These are phyloP conservation scores for Articulospora tetracladia DNA, from an alignment of 495 filamentous ascomycete genomes.

Conservation along the genomic window DNA sequence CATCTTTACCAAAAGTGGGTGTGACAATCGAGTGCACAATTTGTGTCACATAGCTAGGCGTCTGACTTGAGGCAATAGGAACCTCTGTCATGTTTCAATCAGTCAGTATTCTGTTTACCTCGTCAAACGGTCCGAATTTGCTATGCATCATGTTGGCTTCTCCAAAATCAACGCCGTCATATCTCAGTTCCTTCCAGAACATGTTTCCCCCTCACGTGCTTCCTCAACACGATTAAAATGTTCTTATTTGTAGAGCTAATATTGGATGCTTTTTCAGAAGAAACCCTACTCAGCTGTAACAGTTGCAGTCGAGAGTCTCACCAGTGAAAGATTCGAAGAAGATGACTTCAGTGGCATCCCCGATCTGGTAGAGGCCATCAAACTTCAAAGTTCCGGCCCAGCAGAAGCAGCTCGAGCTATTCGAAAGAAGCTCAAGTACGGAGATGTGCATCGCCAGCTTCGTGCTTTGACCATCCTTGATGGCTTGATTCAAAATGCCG, in stretches of 20 bases:
- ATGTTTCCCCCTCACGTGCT: no score
- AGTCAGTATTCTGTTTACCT: neutral
- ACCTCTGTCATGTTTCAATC: conserved; percentile 1
- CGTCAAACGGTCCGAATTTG: no score
- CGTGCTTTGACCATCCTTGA: conserved; percentile 89
- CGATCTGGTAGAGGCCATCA: conserved; percentile 90
- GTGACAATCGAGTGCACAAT: no score
- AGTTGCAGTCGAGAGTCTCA: conserved; percentile 88
- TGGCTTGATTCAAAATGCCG: conserved; percentile 91
- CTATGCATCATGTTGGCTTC: no score
- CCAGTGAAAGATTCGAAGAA: conserved; percentile 82
- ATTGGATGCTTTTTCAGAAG: conserved; percentile 46
- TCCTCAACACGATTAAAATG: neutral
- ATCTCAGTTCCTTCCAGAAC: no score
- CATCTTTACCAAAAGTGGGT: neutral
- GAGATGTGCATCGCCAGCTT: conserved; percentile 85
- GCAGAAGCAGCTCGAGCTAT: conserved; percentile 88
- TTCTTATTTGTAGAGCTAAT: conserved; percentile 8
- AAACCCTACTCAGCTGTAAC: conserved; percentile 95
- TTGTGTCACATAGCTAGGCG: no score
- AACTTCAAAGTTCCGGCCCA: conserved; percentile 83
- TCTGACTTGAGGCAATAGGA: no score
- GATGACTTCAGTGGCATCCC: conserved; percentile 90
- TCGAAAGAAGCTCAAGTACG: conserved; percentile 99
- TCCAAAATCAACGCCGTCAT: no score